Base-by-base conservation (phyloP, 2,329 filamentous ascomycete species). In the Torrubiella hemipterigena region DNA sequence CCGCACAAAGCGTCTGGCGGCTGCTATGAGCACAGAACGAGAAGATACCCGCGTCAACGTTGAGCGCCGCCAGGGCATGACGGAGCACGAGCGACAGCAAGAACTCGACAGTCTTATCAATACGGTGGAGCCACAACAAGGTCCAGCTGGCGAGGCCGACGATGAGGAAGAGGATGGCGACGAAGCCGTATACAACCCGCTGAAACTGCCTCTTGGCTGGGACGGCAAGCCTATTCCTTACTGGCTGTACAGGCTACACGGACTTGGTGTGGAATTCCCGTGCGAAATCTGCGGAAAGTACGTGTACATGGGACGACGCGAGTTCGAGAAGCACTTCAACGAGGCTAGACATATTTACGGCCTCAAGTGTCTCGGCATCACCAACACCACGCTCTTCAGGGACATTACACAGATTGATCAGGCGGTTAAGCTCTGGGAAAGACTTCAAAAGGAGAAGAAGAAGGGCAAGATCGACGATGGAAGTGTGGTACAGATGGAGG, bases 161-260 rank as follows among this genome's bases (percentile, higher is more conserved):
- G 75, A 75, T 9, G 81, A 85, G 0, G 82, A 80, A 1, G 74
- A 77, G 4, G 77, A 85, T 11, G 81, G 77, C 23, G 83, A 89
- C 26, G 86, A 94, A 41, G 87, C 78, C 51, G 82, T 96, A 37
- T 95, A 96, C 66, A 98, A 98, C 54, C 91, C 91, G 1, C 69
- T 98, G 42, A 98, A 98, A 52, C 68, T 98, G 3, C 91, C 91
- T 0, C 69, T 98, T 7, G 89, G 85, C 3, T 98, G 93, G 93
- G 91, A 98, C 44, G 91, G 93, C 45, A 98, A 98, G 52, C 91
- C 93, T 0, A 98, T 98, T 46, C 91, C 93, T 1, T 98, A 91
- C 64, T 98, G 91, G 91, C 70, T 98, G 12, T 98, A 96, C 67
- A 91, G 95, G 45, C 69, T 98, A 12, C 91, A 98, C 50, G 91